phyloP scores from a whole-genome alignment of 176 grass and related monocot species.

The Musa itinerans region DNA sequence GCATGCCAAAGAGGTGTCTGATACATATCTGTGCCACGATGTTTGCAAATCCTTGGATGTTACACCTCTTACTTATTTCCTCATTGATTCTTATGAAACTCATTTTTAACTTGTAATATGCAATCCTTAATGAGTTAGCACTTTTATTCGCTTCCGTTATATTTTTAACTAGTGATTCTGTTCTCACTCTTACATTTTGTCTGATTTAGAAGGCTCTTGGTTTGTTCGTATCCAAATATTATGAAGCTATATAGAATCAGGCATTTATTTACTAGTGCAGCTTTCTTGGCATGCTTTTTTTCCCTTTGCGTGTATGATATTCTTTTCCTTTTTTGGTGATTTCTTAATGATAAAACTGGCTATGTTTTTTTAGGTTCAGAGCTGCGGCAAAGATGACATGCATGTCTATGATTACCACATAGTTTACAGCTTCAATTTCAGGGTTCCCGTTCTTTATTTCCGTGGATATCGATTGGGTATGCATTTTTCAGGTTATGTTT shows the following conservation, averaged over 20 bases:
- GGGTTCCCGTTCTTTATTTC: constrained; percentile 80
- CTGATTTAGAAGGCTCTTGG: background rate
- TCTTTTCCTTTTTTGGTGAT: background rate
- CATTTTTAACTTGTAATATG: too few relatives aligned
- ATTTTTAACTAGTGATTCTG: background rate
- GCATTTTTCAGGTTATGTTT: background rate
- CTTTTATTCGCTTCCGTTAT: background rate
- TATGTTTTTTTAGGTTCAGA: constrained; percentile 36
- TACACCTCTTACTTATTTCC: background rate
- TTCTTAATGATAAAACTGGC: background rate
- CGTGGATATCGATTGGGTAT: constrained; percentile 54
- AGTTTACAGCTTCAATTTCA: constrained; percentile 74
- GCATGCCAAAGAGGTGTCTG: background rate
- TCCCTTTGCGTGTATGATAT: background rate
- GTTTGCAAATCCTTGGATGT: background rate
- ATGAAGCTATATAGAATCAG: background rate
- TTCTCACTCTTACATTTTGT: background rate
- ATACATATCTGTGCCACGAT: background rate
- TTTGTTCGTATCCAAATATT: background rate
- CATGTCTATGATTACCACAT: constrained; percentile 84
- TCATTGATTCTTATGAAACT: background rate
- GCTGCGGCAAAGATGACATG: constrained; percentile 23
- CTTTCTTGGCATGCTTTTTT: background rate
- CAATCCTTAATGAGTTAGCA: background rate
- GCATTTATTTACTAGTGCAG: background rate